phyloP scores from a whole-genome alignment of 2,329 filamentous ascomycete species.

The Exophiala oligosperma region DNA sequence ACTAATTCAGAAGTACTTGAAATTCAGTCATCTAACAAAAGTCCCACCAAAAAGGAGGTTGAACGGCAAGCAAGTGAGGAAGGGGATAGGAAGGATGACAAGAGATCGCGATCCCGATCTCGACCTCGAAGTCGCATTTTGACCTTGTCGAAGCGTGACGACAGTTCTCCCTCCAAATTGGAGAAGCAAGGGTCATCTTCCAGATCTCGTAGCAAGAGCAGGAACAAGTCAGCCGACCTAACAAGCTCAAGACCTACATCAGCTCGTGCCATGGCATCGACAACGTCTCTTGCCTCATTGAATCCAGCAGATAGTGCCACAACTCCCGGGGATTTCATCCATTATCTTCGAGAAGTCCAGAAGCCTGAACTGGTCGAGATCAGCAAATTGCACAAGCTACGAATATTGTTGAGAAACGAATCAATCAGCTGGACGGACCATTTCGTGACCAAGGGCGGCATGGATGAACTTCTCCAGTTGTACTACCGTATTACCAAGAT shows the following conservation, averaged over 20 bases:
- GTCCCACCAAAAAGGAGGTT: constrained; percentile 42
- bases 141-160: constrained; percentile 67
- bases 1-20: constrained; percentile 41
- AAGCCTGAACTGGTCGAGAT: constrained; percentile 85
- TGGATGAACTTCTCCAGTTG: constrained; percentile 85
- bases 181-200: constrained; percentile 58
- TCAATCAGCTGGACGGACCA: constrained; percentile 93
- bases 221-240: constrained; percentile 69
- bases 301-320: constrained; percentile 69
- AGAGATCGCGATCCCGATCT: constrained; percentile 46
- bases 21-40: constrained; percentile 34
- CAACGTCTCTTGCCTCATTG: constrained; percentile 53
- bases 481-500: constrained; percentile 91
- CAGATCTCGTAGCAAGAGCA: constrained; percentile 40
- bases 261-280: constrained; percentile 55
- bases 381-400: constrained; percentile 91
- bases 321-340: constrained; percentile 79
- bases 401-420: constrained; percentile 86
- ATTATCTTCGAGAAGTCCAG: constrained; percentile 76
- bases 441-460: constrained; percentile 85
- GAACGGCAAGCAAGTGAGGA: constrained; percentile 42
- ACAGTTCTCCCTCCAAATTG: constrained; percentile 72
- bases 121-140: constrained; percentile 72
- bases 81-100: constrained; percentile 42
- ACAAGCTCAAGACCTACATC: constrained; percentile 59